phyloP scores from a whole-genome alignment of 805 yeast species.

The Pichia deserticola region DNA sequence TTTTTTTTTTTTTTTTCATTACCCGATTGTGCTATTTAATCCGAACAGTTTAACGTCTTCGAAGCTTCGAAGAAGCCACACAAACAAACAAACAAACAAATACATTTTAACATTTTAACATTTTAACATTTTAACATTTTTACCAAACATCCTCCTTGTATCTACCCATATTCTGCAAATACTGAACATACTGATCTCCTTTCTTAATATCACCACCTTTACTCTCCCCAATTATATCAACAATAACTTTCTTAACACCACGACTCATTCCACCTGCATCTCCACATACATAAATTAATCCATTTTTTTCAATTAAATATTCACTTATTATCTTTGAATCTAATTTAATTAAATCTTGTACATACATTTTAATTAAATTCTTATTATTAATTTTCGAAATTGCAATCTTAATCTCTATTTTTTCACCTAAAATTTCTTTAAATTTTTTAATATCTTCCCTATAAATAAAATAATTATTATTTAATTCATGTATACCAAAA shows the following conservation, averaged over 20 bases:
- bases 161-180: slow-evolving; percentile 68
- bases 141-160: slow-evolving; percentile 98
- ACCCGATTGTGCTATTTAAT: too few species aligned
- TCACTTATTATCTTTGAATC: slow-evolving; percentile 40
- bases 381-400: slow-evolving; percentile 48
- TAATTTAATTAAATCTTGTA: slow-evolving; percentile 65
- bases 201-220: slow-evolving; percentile 39
- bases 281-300: slow-evolving; percentile 88
- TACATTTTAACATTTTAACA: too few species aligned
- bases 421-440: slow-evolving; percentile 38
- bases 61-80: too few species aligned
- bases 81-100: too few species aligned
- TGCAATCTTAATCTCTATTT: slow-evolving; percentile 65
- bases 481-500: slow-evolving; percentile 54
- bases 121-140: too few species aligned
- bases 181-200: slow-evolving; percentile 64
- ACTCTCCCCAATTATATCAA: slow-evolving; percentile 45
- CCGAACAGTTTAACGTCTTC: too few species aligned
- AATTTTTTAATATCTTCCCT: slow-evolving; percentile 75
- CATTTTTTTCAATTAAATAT: slow-evolving; percentile 49
- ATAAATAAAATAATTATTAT: slow-evolving; percentile 63
- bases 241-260: slow-evolving; percentile 68
- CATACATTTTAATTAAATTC: slow-evolving; percentile 54
- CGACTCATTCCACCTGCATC: slow-evolving; percentile 89
- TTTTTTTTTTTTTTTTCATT: too few species aligned